phyloP scores from a whole-genome alignment of 2,329 filamentous ascomycete genomes.

The Trichoderma atrobrunneum region DNA sequence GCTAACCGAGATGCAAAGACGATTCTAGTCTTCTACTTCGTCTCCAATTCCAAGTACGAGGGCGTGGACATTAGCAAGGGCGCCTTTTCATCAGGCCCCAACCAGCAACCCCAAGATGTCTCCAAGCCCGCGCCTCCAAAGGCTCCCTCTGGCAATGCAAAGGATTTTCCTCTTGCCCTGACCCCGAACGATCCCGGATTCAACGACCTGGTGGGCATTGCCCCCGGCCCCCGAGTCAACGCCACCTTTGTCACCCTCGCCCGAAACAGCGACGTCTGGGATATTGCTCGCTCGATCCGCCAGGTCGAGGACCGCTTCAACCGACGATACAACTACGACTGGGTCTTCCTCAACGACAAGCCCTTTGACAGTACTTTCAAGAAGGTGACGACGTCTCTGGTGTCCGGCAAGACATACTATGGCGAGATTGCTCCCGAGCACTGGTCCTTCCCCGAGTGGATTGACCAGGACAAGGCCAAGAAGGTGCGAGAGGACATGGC shows the following conservation, averaged over 20 bases:
- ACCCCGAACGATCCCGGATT: conserved; percentile 52
- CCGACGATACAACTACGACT: conserved; percentile 93
- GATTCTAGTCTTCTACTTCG: conserved; percentile 76
- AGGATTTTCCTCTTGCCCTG: conserved; percentile 49
- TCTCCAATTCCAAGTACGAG: conserved; percentile 59
- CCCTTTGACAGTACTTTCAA: conserved; percentile 93
- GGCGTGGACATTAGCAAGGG: conserved; percentile 30
- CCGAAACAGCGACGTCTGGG: conserved; percentile 91
- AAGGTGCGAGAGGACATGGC: conserved; percentile 94
- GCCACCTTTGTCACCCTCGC: conserved; percentile 96
- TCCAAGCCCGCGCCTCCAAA: conserved; percentile 23
- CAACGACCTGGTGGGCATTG: conserved; percentile 50
- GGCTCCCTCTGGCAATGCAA: conserved; percentile 24
- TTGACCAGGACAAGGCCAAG: conserved; percentile 89
- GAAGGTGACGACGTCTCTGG: conserved; percentile 80
- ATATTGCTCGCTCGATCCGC: conserved; percentile 92
- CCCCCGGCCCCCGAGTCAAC: conserved; percentile 77
- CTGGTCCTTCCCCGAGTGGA: conserved; percentile 95
- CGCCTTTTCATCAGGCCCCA: not conserved
- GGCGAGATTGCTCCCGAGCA: conserved; percentile 87
- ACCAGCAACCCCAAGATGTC: conserved; percentile 9
- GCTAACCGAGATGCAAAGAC: conserved; percentile 41
- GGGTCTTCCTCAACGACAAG: conserved; percentile 97
- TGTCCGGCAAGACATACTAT: conserved; percentile 91
- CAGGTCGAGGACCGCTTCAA: conserved; percentile 99